Evolutionary conservation across 257 asterid genomes (phyloP).

Genomic region (Penstemon eatonii): DNA sequence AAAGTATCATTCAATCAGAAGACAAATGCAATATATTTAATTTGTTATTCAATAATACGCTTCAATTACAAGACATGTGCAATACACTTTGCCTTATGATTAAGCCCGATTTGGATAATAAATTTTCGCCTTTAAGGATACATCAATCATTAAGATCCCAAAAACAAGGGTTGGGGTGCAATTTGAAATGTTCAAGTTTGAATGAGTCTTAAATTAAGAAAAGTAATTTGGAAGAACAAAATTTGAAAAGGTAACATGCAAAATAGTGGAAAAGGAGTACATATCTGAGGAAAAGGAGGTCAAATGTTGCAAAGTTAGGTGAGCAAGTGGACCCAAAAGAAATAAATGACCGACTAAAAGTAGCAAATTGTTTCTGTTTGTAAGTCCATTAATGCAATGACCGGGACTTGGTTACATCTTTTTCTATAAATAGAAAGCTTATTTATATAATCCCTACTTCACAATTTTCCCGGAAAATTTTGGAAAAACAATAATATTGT

Average conservation of each 20-base stretch:
- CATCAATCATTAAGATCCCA: background rate
- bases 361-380: constrained; percentile 11
- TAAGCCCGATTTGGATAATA: background rate
- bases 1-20: too few relatives aligned
- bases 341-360: constrained; percentile 42
- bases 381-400: too few relatives aligned
- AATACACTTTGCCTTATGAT: background rate
- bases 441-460: too few relatives aligned
- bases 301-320: constrained; percentile 49
- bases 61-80: too few relatives aligned
- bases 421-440: too few relatives aligned
- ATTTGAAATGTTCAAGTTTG: constrained; percentile 20
- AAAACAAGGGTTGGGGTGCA: background rate
- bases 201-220: constrained; percentile 35
- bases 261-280: constrained; percentile 26
- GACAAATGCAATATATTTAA: too few relatives aligned
- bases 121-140: background rate
- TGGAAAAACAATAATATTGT: too few relatives aligned
- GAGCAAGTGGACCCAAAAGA: constrained; percentile 41
- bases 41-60: too few relatives aligned
- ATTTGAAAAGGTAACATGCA: constrained; percentile 32
- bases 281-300: constrained; percentile 37
- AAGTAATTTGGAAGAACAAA: background rate
- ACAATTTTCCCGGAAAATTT: too few relatives aligned
- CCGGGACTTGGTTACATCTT: too few relatives aligned